Evolutionary conservation across 257 asterid genomes (phyloP).

Genomic region (Solanum dulcamara): DNA sequence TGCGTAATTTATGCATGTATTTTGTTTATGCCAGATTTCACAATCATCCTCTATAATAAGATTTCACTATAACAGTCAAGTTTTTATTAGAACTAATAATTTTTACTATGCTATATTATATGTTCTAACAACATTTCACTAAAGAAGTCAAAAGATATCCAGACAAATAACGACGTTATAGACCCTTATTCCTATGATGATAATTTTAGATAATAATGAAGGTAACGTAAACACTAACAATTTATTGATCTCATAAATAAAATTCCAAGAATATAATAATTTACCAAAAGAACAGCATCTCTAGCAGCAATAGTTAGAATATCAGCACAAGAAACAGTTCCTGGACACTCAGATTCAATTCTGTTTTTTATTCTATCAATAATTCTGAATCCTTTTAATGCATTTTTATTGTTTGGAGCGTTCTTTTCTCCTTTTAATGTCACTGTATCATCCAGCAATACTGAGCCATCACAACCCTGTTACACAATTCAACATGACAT

Average conservation of each 20-base stretch:
- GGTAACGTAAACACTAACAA: background rate
- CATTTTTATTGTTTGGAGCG: slow-evolving; percentile 49
- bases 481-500: background rate
- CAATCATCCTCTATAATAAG: too few relatives aligned
- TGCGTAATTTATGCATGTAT: background rate
- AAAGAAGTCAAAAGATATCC: background rate
- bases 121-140: too few relatives aligned
- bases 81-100: too few relatives aligned
- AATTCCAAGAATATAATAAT: background rate
- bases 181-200: background rate
- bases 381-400: slow-evolving; percentile 71
- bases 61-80: too few relatives aligned
- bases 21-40: too few relatives aligned
- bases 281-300: slow-evolving; percentile 77
- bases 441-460: slow-evolving; percentile 65
- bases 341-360: slow-evolving; percentile 84
- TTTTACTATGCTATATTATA: too few relatives aligned
- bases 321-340: slow-evolving; percentile 77
- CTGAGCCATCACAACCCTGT: slow-evolving; percentile 87
- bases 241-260: background rate
- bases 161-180: background rate
- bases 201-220: background rate
- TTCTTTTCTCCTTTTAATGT: slow-evolving; percentile 68
- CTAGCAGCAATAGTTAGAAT: slow-evolving; percentile 86
- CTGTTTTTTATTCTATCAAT: slow-evolving; percentile 61